Base-by-base conservation (phyloP, 1,284 basidiomycete species). In the Irpex lacteus region DNA sequence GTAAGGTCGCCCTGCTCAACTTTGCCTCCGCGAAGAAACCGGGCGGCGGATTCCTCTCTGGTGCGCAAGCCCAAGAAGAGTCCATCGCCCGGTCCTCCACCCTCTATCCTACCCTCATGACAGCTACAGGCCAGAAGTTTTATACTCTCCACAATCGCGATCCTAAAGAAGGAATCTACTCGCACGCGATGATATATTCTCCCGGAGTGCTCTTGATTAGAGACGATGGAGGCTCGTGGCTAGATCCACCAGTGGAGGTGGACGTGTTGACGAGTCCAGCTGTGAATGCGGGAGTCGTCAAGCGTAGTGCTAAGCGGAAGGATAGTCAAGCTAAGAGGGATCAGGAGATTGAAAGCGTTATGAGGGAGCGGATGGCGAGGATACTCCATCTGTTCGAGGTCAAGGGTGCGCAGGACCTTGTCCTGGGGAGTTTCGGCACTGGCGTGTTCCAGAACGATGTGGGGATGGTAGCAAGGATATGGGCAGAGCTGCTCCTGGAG, bases 361-460 rank as follows among this genome's bases (percentile, higher is more conserved):
- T 91, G 90, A 77, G 77, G 52, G 88, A 91, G 72, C 78, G 89
- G 34, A 91, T 91, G 88, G 84, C 75, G 1, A 78, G 89, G 58
- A 77, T 90, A 32, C 73, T 92, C 18, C 83, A 76, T 65, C 73
- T 90, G n/a, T 89, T 90, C 70, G 85, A 90, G 75, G 77, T 76
- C 38, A 78, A 84, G 67, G 84, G 84, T 7, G 81, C 83, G 15
- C 77, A 77, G 65, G 80, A 85, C 67, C 63, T 91, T 53, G 86
- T 92, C 1, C 73, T 91, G 52, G 90, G 90, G 36, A 87, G 85
- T 68, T 91, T 90, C 73, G 90, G 90, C 8, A 91, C 89, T 0
- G 90, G 89, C 0, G 89, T 87, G 5, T 91, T 90, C 74, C 77
- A 76, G 66, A 91, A 91, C 70, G 77, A 81, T 36, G 82, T 90